Percentiles rank a stretch among this genome's conserved stretches.
phyloP scores from a whole-genome alignment of 352 stramenopile genomes.

The Phytophthora lateralis region DNA sequence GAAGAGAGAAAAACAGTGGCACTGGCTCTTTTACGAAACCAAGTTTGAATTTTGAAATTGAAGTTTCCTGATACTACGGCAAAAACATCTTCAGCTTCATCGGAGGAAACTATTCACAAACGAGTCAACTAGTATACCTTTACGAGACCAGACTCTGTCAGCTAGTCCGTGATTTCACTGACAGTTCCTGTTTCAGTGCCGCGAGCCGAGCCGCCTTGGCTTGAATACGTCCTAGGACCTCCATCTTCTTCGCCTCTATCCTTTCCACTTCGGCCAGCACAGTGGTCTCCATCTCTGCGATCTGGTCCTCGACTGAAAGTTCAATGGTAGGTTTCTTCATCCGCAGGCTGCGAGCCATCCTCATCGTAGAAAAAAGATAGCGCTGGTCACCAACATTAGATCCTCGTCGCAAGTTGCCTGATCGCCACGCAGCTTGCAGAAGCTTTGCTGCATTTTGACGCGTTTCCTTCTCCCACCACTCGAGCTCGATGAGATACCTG shows the following conservation, averaged over 20 bases:
- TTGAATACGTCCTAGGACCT: conserved; percentile 49
- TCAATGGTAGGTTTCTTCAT: conserved; percentile 38
- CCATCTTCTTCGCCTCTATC: conserved; percentile 44
- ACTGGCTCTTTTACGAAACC: conserved; percentile 1
- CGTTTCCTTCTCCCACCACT: conserved; percentile 56
- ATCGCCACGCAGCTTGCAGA: conserved; percentile 54
- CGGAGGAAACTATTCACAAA: no score
- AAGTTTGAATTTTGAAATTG: neutral
- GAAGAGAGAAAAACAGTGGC: neutral
- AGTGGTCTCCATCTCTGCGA: conserved; percentile 46
- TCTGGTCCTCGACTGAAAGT: conserved; percentile 50
- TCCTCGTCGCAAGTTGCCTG: conserved; percentile 15
- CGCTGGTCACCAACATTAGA: conserved; percentile 9
- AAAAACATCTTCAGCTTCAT: no score
- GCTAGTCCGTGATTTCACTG: neutral
- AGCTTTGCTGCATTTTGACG: conserved; percentile 46
- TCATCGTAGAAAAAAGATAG: conserved; percentile 35
- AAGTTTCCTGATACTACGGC: neutral
- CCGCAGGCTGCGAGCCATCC: conserved; percentile 35
- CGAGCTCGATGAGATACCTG: conserved; percentile 69
- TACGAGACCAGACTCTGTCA: neutral
- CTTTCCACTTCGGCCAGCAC: conserved; percentile 41
- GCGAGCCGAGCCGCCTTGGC: conserved; percentile 32
- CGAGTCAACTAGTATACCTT: no score
- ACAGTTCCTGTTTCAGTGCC: conserved; percentile 13